Evolutionary conservation across 75 land plant species (phyloP).

Genomic region (Isoetes taiwanensis): DNA sequence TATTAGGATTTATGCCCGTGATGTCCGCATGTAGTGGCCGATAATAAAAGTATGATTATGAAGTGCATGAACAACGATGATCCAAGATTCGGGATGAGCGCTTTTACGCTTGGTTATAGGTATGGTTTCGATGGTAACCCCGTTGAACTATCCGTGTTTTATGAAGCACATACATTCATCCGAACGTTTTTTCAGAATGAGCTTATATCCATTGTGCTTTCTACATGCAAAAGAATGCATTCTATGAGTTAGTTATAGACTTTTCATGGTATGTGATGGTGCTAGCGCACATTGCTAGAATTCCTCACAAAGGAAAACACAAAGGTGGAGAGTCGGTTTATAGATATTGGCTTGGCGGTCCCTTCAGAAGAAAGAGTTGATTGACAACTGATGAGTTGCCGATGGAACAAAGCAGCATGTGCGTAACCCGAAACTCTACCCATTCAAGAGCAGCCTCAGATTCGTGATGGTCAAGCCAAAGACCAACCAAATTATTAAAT

Average conservation of each 20-base stretch:
- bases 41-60: conserved; percentile 53
- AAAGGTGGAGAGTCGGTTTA: conserved; percentile 77
- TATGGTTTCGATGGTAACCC: conserved; percentile 64
- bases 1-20: conserved; percentile 30
- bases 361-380: too few species aligned
- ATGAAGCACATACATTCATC: conserved; percentile 47
- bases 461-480: too few species aligned
- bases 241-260: conserved; percentile 66
- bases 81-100: conserved; percentile 47
- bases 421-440: too few species aligned
- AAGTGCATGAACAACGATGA: conserved; percentile 60
- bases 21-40: conserved; percentile 59
- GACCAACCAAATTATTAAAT: too few species aligned
- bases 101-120: conserved; percentile 57
- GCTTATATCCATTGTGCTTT: conserved; percentile 56
- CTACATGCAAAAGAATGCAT: conserved; percentile 51
- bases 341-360: conserved; percentile 87
- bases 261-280: conserved; percentile 89
- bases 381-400: too few species aligned
- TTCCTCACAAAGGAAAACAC: conserved; percentile 58
- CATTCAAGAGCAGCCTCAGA: too few species aligned
- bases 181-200: conserved; percentile 73
- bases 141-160: conserved; percentile 56
- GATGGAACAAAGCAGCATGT: too few species aligned
- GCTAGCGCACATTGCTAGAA: conserved; percentile 67